Evolutionary conservation across 176 grass and related monocot species (phyloP), one percentile per base, ranked within the genome.

Genomic region (Musa acuminata): DNA sequence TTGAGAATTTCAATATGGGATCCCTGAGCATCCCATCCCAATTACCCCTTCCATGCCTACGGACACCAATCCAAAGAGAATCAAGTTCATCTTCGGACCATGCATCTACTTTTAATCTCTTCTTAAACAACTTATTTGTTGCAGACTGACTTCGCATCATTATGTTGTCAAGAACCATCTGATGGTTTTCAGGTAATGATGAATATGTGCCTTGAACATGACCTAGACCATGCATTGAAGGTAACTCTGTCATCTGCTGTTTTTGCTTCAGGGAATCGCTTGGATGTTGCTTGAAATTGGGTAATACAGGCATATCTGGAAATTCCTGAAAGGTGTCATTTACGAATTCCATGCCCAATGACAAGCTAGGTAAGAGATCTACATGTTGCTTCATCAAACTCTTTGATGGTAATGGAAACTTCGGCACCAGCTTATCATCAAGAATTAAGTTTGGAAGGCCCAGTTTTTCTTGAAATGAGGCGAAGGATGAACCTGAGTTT

Each of bases 21-120:
- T 99, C 95, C 80, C 84, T 79, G 57, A 99, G 91, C 95, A 99
- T 99, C 51, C 72, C 79, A 73, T 91, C 95, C 95, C 95, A 99
- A 75, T 89, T 99, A 80, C 95, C 95, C 76, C 83, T 88, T 81
- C 91, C 95, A 81, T 99, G 90, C 75, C 95, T 91, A 78, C 95
- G 88, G 66, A 99, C 95, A 73, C 95, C 91, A 77, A 99, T 94
- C 95, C 95, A 99, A 78, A 99, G 81, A 86, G 86, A 85, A 80
- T 99, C 95, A 68, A 99, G 85, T 73, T 99, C 90, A 78, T 99
- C 95, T 87, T 99, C 95, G 54, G 95, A 91, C 95, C 95, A 99
- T 82, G 82, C 80, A 75, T 94, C 88, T 74, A 65, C 49, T 77
- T 94, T 99, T 23, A 83, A 62, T 72, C 84, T 89, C 84, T 89